Base-by-base conservation (phyloP, 2,329 filamentous ascomycete genomes). In the Trichoderma arundinaceum region DNA sequence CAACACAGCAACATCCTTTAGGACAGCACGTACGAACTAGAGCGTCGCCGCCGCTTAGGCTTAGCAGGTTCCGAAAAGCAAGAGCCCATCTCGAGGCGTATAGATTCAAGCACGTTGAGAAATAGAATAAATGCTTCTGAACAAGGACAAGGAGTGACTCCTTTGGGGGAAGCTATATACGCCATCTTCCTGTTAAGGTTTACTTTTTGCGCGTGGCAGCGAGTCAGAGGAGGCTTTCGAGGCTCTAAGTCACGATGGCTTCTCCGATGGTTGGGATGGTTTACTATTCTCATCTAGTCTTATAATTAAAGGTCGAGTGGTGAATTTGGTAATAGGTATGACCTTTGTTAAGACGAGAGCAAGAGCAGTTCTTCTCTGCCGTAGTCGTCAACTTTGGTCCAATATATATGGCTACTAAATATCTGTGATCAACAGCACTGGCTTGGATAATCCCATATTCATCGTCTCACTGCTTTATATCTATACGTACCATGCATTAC, bases 51-150 rank as follows among this genome's bases (percentile, higher is more conserved):
- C 13, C 38, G 43, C 3, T 46, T 43, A 19, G 48, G 38, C 38
- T 52, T 43, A 7, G 28, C 38, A 15, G 58, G 58, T 7, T 15
- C 48, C 9, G 58, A 62, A 19, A 62, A 44, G 22, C 58, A 62
- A 4, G 46, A 33, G 10, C 58, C 58, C 58, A 62, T 62, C 10
- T 51, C 15, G 4, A 19, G 2, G 22, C 2, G 22, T 28, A 28
- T 4, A 4, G 22, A 28, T 28, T 28, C 22, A 28, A 28, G 22
- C 22, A 28, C 22, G 2, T 28, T 28, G 19, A 7, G 8, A 6
- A 51, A 51, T n/a, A 2, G 13, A 51, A 51, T 38, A 38, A 28
- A 28, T 28, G 22, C 22, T 28, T 28, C 22, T 28, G 22, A 4
- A 28, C 22, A 28, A 28, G 22, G 22, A 28, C 2, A 28, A 28